These are phyloP conservation scores for Zizania palustris DNA, from an alignment of 202 grass and related monocot species.

Conservation along the genomic window DNA sequence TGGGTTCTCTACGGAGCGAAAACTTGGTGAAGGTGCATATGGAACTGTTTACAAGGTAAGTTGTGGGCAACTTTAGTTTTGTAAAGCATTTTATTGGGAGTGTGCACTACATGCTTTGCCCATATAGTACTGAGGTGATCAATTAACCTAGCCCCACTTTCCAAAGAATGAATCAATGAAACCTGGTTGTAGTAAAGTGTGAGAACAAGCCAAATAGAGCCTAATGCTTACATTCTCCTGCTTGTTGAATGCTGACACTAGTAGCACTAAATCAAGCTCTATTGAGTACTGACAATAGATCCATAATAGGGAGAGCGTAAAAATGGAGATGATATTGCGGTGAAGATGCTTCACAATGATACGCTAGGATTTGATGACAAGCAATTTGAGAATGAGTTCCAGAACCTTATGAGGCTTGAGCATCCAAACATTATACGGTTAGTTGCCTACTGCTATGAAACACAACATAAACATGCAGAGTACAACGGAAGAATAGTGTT, in stretches of 20 bases:
- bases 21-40: not conserved
- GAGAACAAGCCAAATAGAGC: not conserved
- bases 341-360: not conserved
- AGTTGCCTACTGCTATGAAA: not conserved
- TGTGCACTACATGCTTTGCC: not conserved
- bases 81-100: not conserved
- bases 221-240: not conserved
- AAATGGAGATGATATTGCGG: constrained; percentile 19
- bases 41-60: constrained; percentile 13
- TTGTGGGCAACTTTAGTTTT: not conserved
- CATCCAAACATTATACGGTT: constrained; percentile 15
- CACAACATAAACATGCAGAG: not conserved
- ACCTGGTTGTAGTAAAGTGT: not conserved
- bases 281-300: not conserved
- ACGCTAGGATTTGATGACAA: not conserved
- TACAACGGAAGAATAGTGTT: not conserved
- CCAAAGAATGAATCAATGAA: not conserved
- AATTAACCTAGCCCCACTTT: not conserved
- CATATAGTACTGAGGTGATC: not conserved
- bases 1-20: not conserved
- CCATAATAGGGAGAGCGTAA: not conserved
- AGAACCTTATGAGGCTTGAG: not conserved
- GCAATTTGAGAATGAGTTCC: not conserved
- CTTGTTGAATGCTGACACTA: not conserved
- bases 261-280: not conserved